Evolutionary conservation across 1,284 basidiomycete genomes (phyloP), one percentile per base, ranked within the genome.

Genomic region (Leccinum fallax): DNA sequence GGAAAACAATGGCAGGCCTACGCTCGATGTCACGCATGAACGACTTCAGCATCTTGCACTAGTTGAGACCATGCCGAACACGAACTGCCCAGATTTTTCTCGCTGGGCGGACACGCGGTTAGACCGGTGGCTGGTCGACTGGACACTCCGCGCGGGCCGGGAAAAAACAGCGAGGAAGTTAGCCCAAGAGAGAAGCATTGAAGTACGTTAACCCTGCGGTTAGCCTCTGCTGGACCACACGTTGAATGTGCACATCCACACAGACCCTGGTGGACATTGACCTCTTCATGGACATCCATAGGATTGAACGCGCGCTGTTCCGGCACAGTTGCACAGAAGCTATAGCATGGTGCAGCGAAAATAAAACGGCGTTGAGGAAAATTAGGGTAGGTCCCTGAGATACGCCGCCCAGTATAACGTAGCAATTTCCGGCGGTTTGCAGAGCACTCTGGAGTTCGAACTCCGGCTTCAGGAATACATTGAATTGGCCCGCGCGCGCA

Each of bases 391-490:
- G 83, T 71, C 54, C 60, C 55, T 54, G 64, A 59, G 55, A 43
- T 61, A 59, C 52, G 58, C 52, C 32, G 9, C 55, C 58, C 61
- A 51, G 58, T 57, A 57, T 61, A 55, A 56, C 58, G 38, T 46
- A 67, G 55, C 59, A 61, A 63, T 63, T 63, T 63, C 65, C 64
- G 67, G 26, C 26, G 34, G 58, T 58, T 59, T 61, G 40, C 77
- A 97, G 93, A 95, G 92, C 77, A 90, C 94, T 15, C 85, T 99
- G 52, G 97, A 99, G 79, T 98, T 98, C 75, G 93, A 96, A 63
- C 85, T 99, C 32, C 87, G 97, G 21, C 80, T 98, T 53, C 97
- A 99, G 77, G 95, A 98, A 77, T 98, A 92, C 74, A 94, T 99
- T 69, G 97, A 99, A 76, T 83, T 98, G 8, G 87, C 89, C 40